Base-by-base conservation (phyloP, 768 basidiomycete species). In the Trametes elegans region DNA sequence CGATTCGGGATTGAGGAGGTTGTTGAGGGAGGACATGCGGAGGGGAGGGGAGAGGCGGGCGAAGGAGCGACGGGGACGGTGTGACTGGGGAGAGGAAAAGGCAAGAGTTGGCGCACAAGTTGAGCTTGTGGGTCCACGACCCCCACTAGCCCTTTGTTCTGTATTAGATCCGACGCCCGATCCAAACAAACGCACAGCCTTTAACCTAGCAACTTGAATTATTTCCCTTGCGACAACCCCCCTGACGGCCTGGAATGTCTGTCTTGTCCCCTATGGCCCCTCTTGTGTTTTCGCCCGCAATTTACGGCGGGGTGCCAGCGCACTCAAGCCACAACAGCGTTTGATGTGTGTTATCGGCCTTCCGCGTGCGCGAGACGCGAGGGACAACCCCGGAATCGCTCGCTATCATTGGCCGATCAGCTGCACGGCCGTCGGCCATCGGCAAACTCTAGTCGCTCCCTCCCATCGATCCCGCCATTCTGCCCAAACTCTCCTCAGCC, bases 1-100 rank as follows among this genome's bases (percentile, higher is more conserved):
- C 29, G 59, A 61, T 28, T 66, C 64, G 2, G 66, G 66, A 53
- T 68, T 68, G 57, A 68, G 65, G 53, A 68, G 64, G 58, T 49
- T 62, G 56, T 68, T 64, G 59, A 68, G 64, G 50, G 57, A 62
- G 45, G 66, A 54, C 66, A 68, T 68, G 32, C 43, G 40, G 47
- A 45, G 23, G 40, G 50, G 41, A 34, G 43, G 39, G 46, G 54
- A 45, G 50, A 46, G 61, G 55, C 32, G 49, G 49, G 54, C 36
- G 16, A 55, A 50, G 41, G 46, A 51, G 49, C 44, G 41, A 46
- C 28, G n/a, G 28, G 36, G 49, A 27, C 36, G 31, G 53, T 51
- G 53, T 60, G 53, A 55, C 59, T 47, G 59, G 59, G 54, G 53
- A 60, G 58, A 60, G 59, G 59, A 63, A 59, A 58, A 58, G 62